Percentiles rank a stretch among this genome's conserved stretches.
Evolutionary conservation across 768 basidiomycete species (phyloP).

Genomic region (Lentinula lateritia): DNA sequence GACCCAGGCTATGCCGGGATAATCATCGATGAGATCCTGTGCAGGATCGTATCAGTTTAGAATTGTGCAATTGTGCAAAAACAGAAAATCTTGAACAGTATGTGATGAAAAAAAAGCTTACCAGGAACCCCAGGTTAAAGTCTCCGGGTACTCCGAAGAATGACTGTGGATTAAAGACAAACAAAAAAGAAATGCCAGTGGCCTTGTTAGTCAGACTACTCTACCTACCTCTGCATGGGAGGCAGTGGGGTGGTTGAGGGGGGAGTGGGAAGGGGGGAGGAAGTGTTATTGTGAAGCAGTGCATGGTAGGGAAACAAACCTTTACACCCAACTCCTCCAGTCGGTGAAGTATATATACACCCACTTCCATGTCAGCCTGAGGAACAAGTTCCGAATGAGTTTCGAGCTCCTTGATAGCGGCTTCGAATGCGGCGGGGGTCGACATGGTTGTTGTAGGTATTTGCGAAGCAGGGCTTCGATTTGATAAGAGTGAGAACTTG

Average conservation of each 20-base stretch:
- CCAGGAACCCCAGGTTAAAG: slow-evolving; percentile 70
- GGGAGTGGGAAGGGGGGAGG: too few species aligned
- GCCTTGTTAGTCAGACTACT: too few species aligned
- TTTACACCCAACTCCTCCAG: slow-evolving; percentile 63
- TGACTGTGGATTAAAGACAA: slow-evolving; percentile 33
- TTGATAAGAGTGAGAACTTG: neutral
- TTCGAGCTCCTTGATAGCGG: neutral
- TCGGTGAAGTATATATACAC: slow-evolving; percentile 56
- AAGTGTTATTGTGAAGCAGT: too few species aligned
- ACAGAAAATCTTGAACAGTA: neutral
- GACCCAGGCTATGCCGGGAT: slow-evolving; percentile 76
- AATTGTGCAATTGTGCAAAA: too few species aligned
- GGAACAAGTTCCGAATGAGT: slow-evolving; percentile 1
- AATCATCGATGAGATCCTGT: slow-evolving; percentile 79
- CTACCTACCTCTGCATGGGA: too few species aligned
- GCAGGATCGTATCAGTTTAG: neutral
- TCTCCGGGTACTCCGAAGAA: slow-evolving; percentile 86
- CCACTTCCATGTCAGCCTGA: slow-evolving; percentile 35
- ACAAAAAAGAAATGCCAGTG: too few species aligned
- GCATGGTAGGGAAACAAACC: slow-evolving; percentile 28
- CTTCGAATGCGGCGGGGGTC: neutral
- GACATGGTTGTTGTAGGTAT: neutral
- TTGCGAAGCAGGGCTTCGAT: neutral
- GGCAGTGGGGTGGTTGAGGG: neutral
- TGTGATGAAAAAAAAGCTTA: slow-evolving; percentile 14